Conservation (phyloP, 1,284 basidiomycete genomes). For the Laetiporus sulphureus region DNA sequence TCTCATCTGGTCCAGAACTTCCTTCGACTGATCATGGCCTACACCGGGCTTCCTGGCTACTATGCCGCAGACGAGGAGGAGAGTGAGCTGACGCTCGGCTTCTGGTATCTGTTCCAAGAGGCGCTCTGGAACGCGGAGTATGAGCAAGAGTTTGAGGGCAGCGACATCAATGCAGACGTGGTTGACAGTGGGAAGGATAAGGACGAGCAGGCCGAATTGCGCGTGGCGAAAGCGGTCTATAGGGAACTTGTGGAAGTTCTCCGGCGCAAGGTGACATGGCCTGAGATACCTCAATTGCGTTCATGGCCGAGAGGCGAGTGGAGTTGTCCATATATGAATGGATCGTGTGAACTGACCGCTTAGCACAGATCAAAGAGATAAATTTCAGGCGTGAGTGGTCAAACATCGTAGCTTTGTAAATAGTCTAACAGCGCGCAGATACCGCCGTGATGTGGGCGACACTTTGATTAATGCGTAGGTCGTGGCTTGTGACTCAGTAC, state of each 20-base stretch:
- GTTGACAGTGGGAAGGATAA: conserved; percentile 17
- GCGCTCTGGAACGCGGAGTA: conserved; percentile 74
- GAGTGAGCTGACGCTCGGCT: conserved; percentile 79
- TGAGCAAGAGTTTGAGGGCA: conserved; percentile 38
- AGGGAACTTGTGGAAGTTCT: conserved; percentile 67
- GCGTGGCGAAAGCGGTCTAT: conserved; percentile 72
- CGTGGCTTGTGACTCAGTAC: background rate
- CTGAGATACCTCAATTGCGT: conserved; percentile 33
- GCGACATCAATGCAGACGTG: conserved; percentile 26
- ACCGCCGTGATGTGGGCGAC: conserved; percentile 85
- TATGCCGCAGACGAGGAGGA: conserved; percentile 80
- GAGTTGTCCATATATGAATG: background rate
- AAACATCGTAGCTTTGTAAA: too few species aligned
- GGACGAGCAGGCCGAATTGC: conserved; percentile 38
- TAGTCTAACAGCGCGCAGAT: conserved; percentile 51
- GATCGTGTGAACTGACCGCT: background rate
- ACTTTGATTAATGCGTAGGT: conserved; percentile 84
- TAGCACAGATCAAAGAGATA: conserved; percentile 62
- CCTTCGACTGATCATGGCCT: conserved; percentile 63
- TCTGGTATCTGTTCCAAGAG: conserved; percentile 89
- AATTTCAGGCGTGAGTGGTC: conserved; percentile 60
- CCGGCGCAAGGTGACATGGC: conserved; percentile 72
- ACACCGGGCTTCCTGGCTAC: conserved; percentile 70
- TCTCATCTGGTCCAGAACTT: conserved; percentile 57
- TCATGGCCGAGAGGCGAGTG: conserved; percentile 65